Evolutionary conservation across 2,329 filamentous ascomycete species (phyloP), one percentile per base, ranked within the genome.

Genomic region (Neocucurbitaria cava): DNA sequence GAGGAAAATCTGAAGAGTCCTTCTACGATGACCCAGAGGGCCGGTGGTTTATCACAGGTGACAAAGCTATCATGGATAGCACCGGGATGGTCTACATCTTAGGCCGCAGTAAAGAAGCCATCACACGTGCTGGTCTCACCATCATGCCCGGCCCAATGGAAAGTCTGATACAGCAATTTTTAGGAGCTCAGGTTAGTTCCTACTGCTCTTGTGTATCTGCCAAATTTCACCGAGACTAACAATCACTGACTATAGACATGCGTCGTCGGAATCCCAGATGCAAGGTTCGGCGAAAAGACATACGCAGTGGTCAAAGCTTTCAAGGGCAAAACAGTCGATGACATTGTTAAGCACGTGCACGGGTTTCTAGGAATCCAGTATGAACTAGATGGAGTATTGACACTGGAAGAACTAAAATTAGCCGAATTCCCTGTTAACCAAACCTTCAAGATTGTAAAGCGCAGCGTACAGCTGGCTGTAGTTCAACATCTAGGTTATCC

Each of bases 1-100:
- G 38, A 6, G 46, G 46, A 5, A n/a, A 31, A 31, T 49, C 46
- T 23, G 46, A 49, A 18, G 38, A 31, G 10, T 30, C 28, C 3
- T 49, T 49, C 18, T 49, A 49, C 17, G 13, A 49, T 24, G 46
- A 49, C 18, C 10, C 9, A 7, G 30, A 49, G 33, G 46, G 46
- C 10, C 20, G 38, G 38, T 49, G 46, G 46, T 49, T 49, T 21
- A 33, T 31, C 9, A 49, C 46, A 5, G 21, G 26, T 24, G 46
- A 49, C 18, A 42, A 28, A 10, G 46, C 46, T n/a, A 49, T 42
- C 24, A 42, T 49, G 21, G 46, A 42, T 18, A 15, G 17, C 46
- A 33, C 33, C 6, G 46, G 46, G 13, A n/a, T 49, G 21, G 17
- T 49, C 1, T 49, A 31, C 26, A 49, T 49, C 11, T 5, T 49